Base-by-base conservation (phyloP, 2,329 filamentous ascomycete species). In the Coniosporium tulheliwenetii region DNA sequence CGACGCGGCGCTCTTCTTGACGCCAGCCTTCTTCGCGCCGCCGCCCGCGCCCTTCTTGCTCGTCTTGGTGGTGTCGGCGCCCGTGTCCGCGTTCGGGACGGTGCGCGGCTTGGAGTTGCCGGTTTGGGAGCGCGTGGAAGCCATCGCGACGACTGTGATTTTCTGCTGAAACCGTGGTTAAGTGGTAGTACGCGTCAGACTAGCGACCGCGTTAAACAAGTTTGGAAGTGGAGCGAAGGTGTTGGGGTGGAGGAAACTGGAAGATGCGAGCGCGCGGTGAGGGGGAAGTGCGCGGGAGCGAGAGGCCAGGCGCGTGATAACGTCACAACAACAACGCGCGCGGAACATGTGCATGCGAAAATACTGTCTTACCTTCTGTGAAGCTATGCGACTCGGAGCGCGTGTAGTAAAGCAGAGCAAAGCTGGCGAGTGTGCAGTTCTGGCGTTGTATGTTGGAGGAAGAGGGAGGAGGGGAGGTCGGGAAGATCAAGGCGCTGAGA, bases 71-170 rank as follows among this genome's bases (percentile, higher is more conserved):
- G 56, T 50, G 9, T 44, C 46, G 31, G 48, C 40, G 10, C 57
- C 60, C 10, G 66, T 67, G 53, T 72, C 68, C 51, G 71, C 53
- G 36, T 62, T 58, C 44, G 60, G 54, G 53, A 73, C 65, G 53
- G 73, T 58, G 52, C 70, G 68, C 45, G 70, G 70, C 55, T 64
- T 66, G 46, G 67, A 65, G 59, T 68, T 65, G 63, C 68, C 68
- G 31, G 68, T 71, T 49, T 59, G 57, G 39, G 69, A 71, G 54
- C 67, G 66, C 41, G 67, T 70, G 48, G 40, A 13, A 8, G 38
- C 33, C 33, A 37, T 41, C 8, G 32, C 14, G 12, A 15, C 14
- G 32, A 35, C 32, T n/a, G 32, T 35, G 8, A 15, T 8, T n/a
- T 35, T 8, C 32, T 35, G 12, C 8, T 35, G 12, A 35, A n/a